Conservation (phyloP, 768 basidiomycete genomes). For the Psilocybe subaeruginosa region DNA sequence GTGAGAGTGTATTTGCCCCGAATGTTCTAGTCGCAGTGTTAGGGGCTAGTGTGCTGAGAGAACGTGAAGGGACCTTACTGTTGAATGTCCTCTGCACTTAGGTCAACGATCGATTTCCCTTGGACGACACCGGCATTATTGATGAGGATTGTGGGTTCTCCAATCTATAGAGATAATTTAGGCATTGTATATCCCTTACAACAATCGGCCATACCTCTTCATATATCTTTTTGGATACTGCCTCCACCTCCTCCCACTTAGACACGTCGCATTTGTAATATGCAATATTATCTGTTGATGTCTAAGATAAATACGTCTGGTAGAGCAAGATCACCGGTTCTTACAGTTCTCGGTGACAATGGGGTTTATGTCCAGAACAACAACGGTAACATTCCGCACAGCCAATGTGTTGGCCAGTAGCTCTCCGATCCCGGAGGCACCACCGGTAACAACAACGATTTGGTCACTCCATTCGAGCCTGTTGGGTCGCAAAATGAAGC, state of each 20-base stretch:
- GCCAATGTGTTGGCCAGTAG: slow-evolving; percentile 88
- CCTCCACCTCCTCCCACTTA: slow-evolving; percentile 82
- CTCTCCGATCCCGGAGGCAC: slow-evolving; percentile 91
- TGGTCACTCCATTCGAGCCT: slow-evolving; percentile 86
- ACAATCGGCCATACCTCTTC: slow-evolving; percentile 60
- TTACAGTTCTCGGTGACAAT: slow-evolving; percentile 77
- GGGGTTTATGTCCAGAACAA: slow-evolving; percentile 84
- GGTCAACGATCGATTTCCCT: slow-evolving; percentile 84
- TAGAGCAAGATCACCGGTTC: slow-evolving; percentile 20
- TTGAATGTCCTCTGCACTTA: slow-evolving; percentile 74
- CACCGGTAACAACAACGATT: slow-evolving; percentile 90
- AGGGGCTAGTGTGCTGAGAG: not conserved
- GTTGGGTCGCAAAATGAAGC: slow-evolving; percentile 58
- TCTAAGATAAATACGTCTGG: slow-evolving; percentile 3
- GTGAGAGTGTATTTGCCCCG: slow-evolving; percentile 82
- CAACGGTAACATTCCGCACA: slow-evolving; percentile 77
- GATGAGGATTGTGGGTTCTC: slow-evolving; percentile 85
- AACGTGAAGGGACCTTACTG: slow-evolving; percentile 51
- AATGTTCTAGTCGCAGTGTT: slow-evolving; percentile 65
- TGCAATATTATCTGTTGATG: slow-evolving; percentile 65
- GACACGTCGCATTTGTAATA: slow-evolving; percentile 95
- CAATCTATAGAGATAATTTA: slow-evolving; percentile 55
- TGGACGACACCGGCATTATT: slow-evolving; percentile 97
- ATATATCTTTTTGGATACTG: slow-evolving; percentile 69
- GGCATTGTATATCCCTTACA: not conserved